Conservation (phyloP, 768 basidiomycete genomes). For the Suillus decipiens region DNA sequence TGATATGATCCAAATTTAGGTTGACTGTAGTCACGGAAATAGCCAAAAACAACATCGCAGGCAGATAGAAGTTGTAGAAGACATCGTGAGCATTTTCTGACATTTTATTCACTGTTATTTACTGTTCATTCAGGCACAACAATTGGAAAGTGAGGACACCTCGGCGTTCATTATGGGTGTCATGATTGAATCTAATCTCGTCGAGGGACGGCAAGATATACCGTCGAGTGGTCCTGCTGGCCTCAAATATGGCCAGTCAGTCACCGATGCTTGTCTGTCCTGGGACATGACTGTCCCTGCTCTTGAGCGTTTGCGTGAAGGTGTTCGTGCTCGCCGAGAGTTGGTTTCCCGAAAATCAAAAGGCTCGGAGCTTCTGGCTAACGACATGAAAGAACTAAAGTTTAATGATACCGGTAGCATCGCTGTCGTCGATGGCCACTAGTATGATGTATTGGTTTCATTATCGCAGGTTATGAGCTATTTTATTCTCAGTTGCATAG, state of each 20-base stretch:
- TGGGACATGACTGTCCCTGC: conserved; percentile 86
- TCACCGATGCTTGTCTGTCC: conserved; percentile 88
- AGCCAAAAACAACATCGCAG: conserved; percentile 88
- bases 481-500: neutral
- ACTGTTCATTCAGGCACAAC: conserved; percentile 55
- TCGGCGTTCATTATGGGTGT: conserved; percentile 81
- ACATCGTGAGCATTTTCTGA: conserved; percentile 63
- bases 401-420: conserved; percentile 14
- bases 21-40: conserved; percentile 97
- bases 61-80: conserved; percentile 86
- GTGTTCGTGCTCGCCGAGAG: conserved; percentile 75
- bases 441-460: neutral
- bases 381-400: conserved; percentile 16
- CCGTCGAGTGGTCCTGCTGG: conserved; percentile 68
- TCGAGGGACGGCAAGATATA: conserved; percentile 86
- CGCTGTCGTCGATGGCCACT: conserved; percentile 8
- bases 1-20: conserved; percentile 43
- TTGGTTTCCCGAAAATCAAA: conserved; percentile 38
- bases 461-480: neutral
- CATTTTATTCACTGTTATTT: conserved; percentile 15
- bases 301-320: conserved; percentile 84
- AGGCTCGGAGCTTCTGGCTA: conserved; percentile 12
- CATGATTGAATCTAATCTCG: conserved; percentile 93
- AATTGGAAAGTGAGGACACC: conserved; percentile 73
- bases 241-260: conserved; percentile 81